Conservation (phyloP, 2,329 filamentous ascomycete genomes). For the Aureobasidium leucospermi region DNA sequence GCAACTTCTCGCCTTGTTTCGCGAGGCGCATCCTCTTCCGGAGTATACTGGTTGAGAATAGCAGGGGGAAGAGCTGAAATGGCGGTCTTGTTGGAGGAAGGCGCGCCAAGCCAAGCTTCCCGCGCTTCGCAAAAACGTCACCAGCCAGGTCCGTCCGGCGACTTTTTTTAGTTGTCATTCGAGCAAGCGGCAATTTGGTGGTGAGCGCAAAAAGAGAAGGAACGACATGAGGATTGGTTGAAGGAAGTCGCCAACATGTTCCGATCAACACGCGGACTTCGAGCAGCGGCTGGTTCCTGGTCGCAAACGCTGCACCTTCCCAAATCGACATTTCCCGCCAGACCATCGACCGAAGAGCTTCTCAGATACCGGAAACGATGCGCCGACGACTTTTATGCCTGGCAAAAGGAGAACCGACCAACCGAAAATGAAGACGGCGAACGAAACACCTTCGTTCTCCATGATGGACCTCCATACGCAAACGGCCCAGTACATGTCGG, state of each 20-base stretch:
- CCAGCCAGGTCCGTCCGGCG: neutral
- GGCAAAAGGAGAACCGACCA: conserved; percentile 56
- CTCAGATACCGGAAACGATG: conserved; percentile 63
- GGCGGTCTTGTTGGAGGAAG: neutral
- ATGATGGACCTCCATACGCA: conserved; percentile 95
- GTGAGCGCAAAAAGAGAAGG: conserved; percentile 5
- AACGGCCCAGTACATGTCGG: conserved; percentile 89
- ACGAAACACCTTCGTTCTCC: conserved; percentile 64
- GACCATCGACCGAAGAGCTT: conserved; percentile 35
- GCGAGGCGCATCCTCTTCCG: neutral
- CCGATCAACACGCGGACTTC: conserved; percentile 12
- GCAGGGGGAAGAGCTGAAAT: neutral
- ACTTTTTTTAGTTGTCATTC: neutral
- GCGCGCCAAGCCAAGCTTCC: neutral
- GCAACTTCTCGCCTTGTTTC: neutral
- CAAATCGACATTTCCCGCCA: conserved; percentile 42
- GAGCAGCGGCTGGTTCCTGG: conserved; percentile 25
- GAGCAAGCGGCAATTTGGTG: neutral
- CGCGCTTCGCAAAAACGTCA: neutral
- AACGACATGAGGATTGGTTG: conserved; percentile 2
- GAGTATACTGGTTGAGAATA: neutral
- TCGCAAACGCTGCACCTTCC: conserved; percentile 42
- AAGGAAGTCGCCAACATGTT: conserved; percentile 4
- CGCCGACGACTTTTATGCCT: conserved; percentile 81
- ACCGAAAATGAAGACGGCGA: conserved; percentile 33